phyloP scores from a whole-genome alignment of 495 filamentous ascomycete species.

The Chaetomidium leptoderma region DNA sequence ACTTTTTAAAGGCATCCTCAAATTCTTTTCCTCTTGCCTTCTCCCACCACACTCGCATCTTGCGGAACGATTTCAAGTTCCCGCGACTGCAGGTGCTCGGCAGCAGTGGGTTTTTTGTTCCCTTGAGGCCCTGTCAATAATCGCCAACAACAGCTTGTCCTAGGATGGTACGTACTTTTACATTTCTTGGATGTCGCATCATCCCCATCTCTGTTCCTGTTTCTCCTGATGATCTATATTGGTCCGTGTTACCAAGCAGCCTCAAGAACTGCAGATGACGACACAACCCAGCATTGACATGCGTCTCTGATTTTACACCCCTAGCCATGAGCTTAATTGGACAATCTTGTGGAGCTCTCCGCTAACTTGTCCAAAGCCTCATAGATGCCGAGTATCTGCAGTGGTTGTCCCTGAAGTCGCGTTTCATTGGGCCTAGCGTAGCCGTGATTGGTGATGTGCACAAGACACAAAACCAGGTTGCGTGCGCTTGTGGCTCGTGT shows the following conservation, averaged over 20 bases:
- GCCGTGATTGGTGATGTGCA: no score
- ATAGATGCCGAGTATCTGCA: neutral
- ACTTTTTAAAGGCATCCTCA: slow-evolving; percentile 26
- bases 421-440: no score
- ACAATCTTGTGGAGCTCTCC: neutral
- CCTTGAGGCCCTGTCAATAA: no score
- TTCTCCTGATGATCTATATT: slow-evolving; percentile 81
- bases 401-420: neutral
- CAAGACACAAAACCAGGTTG: no score
- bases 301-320: slow-evolving; percentile 67
- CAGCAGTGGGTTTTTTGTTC: no score
- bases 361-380: slow-evolving; percentile 10
- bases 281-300: slow-evolving; percentile 66
- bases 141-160: no score
- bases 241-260: slow-evolving; percentile 99
- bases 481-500: no score
- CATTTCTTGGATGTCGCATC: no score
- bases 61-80: neutral
- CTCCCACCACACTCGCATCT: neutral
- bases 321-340: neutral
- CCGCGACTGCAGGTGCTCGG: no score
- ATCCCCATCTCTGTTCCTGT: neutral
- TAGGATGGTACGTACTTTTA: no score
- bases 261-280: slow-evolving; percentile 93
- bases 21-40: slow-evolving; percentile 22